Evolutionary conservation across 2,329 filamentous ascomycete genomes (phyloP).

Genomic region (Trichoderma sp.): DNA sequence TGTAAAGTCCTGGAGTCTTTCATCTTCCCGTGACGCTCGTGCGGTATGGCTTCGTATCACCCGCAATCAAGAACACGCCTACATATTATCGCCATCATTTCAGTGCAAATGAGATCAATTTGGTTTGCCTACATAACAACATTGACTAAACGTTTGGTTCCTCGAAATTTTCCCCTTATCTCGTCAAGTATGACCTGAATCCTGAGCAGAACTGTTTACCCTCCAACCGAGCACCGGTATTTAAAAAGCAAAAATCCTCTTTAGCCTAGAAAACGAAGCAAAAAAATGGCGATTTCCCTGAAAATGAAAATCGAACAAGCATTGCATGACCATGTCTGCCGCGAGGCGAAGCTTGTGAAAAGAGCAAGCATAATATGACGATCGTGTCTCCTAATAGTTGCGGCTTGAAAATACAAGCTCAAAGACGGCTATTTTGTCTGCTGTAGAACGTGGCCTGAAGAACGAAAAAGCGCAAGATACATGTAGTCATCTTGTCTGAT

Average conservation of each 20-base stretch:
- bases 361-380: neutral
- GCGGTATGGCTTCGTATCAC: neutral
- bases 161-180: neutral
- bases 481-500: neutral
- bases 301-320: neutral
- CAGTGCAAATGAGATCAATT: neutral
- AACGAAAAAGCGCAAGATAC: neutral
- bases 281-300: neutral
- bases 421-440: neutral
- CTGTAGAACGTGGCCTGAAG: neutral
- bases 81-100: neutral
- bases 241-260: conserved; percentile 6
- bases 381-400: neutral
- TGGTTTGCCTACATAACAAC: neutral
- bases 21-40: neutral
- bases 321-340: neutral
- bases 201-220: neutral
- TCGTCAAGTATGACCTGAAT: neutral
- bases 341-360: neutral
- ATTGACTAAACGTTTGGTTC: neutral
- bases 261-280: conserved; percentile 13
- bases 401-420: neutral
- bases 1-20: neutral
- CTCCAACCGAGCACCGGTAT: neutral
- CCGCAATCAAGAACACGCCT: too few relatives aligned